Base-by-base conservation (phyloP, 129 eudicot species). In the Ambrosia artemisiifolia region DNA sequence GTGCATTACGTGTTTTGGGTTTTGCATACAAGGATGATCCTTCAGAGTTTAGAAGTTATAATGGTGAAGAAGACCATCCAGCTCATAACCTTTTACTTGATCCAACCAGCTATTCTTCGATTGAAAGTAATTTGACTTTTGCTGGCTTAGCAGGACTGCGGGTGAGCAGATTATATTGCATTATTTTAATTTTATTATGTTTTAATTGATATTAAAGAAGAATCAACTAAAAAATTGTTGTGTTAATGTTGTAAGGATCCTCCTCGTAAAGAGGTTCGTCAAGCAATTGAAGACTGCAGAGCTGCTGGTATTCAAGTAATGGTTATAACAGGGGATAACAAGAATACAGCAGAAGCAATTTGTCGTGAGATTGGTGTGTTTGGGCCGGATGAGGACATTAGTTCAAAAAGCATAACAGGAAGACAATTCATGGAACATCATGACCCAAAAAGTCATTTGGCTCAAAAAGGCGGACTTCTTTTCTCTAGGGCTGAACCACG, bases 271-370 rank as follows among this genome's bases (percentile, higher is more conserved):
- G 99, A 95, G 85, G 99, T 95, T 47, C 84, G 73, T n/a, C 86
- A 86, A 76, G 99, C 99, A 55, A 86, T 95, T 68, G 95, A 95
- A 82, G 99, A 95, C 79, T 95, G 99, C 82, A 86, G 89, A 82
- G 88, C 74, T 59, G 99, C 99, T 51, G 99, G 99, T 50, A 95
- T 95, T 70, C 91, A 84, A 72, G 99, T 95, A 9, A 95, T 95
- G 88, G 99, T 95, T 10, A 95, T 95, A 66, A 95, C 99, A 20
- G 99, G 99, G 53, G 99, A 95, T 66, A 91, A 95, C 73, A 95
- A 95, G 84, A 91, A 89, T 69, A 95, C 99, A 32, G 99, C 99
- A 33, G 99, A 95, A 80, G 97, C 97, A 67, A 95, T 95, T 20
- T 95, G 99, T 76, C 91, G 88, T 42, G 99, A 95, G 56, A 95